Conservation (phyloP, 768 basidiomycete species). For the Pleurotus tuoliensis region DNA sequence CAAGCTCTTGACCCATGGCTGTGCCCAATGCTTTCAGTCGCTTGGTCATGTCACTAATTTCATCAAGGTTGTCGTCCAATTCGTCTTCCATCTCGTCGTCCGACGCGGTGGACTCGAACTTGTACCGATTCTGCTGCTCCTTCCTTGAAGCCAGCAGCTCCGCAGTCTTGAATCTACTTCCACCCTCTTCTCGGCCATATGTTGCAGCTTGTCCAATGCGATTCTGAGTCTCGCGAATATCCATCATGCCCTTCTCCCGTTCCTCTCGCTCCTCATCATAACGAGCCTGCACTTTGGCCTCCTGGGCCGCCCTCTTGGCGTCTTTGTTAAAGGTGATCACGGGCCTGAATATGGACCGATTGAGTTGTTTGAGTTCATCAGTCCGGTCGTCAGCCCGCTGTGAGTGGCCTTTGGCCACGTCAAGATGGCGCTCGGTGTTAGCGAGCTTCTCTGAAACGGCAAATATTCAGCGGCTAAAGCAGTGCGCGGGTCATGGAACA, state of each 20-base stretch:
- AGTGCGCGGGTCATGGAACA: conserved; percentile 15
- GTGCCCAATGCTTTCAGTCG: conserved; percentile 73
- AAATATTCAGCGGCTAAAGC: no score
- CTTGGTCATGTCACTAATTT: conserved; percentile 75
- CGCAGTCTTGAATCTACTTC: conserved; percentile 40
- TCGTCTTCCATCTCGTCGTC: conserved; percentile 97
- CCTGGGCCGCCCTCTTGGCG: conserved; percentile 81
- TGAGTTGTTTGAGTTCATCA: conserved; percentile 89
- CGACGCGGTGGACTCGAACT: conserved; percentile 86
- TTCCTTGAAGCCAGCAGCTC: conserved; percentile 53
- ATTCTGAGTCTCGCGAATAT: conserved; percentile 83
- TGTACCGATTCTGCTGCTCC: conserved; percentile 77
- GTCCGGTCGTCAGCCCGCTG: conserved; percentile 89
- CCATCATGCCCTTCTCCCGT: conserved; percentile 80
- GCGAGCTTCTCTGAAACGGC: conserved; percentile 68
- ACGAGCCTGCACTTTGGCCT: conserved; percentile 76
- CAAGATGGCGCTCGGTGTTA: conserved; percentile 92
- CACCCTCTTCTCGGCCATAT: conserved; percentile 46
- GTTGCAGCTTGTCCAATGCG: conserved; percentile 73
- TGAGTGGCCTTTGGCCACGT: conserved; percentile 86
- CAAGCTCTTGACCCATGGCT: conserved; percentile 86
- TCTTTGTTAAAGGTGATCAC: conserved; percentile 93
- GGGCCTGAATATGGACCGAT: conserved; percentile 91
- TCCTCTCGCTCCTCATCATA: conserved; percentile 85
- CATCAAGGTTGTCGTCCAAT: conserved; percentile 86